Conservation (phyloP, 176 grass and related monocot genomes). For the Hyparrhenia diplandra region DNA sequence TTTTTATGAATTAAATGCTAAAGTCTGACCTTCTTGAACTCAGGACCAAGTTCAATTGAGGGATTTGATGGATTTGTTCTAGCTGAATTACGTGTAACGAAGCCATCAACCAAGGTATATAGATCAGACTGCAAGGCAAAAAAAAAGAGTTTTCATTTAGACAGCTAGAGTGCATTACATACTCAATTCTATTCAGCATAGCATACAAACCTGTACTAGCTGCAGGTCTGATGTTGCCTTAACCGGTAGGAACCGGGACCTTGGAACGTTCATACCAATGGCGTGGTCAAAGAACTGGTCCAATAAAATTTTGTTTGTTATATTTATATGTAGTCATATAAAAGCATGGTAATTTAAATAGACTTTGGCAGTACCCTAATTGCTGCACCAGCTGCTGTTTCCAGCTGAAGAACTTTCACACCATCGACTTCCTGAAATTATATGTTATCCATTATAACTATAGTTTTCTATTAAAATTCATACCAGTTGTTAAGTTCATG, state of each 20-base stretch:
- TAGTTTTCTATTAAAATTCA: not conserved
- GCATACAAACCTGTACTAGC: conserved; percentile 68
- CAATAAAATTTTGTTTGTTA: conserved; percentile 22
- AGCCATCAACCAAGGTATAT: conserved; percentile 86
- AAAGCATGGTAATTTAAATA: not conserved
- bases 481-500: not conserved
- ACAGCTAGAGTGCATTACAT: not conserved
- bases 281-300: conserved; percentile 82
- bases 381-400: conserved; percentile 90
- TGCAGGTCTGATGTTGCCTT: conserved; percentile 93
- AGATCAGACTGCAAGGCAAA: conserved; percentile 73
- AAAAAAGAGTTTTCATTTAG: not conserved
- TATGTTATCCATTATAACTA: not conserved
- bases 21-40: conserved; percentile 82
- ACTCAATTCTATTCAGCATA: not conserved
- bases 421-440: conserved; percentile 81
- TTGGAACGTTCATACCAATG: conserved; percentile 82
- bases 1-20: not conserved
- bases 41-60: conserved; percentile 77
- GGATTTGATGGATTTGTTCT: conserved; percentile 81
- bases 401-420: conserved; percentile 85
- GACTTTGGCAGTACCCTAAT: conserved; percentile 58
- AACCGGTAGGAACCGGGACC: conserved; percentile 82
- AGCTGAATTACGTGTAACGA: conserved; percentile 66
- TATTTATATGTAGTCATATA: not conserved